Evolutionary conservation across 805 yeast species (phyloP), one percentile per base, ranked within the genome.

Genomic region (Ogataea pilisensis): DNA sequence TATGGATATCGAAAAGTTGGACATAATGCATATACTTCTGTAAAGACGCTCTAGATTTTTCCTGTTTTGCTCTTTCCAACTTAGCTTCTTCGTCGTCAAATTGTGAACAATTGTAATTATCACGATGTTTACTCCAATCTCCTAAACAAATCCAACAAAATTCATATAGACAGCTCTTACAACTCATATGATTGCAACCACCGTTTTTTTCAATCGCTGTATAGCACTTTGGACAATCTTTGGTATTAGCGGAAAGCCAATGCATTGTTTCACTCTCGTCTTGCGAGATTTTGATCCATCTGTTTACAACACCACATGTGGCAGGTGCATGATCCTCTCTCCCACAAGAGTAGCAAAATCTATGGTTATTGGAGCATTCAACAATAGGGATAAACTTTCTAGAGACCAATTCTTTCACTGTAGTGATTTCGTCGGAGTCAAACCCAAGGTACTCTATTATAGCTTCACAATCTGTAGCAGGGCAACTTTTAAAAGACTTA

Each of bases 171-270:
- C 99, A 93, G 43, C 78, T 81, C 3, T 76, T 69, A 61, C 99
- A 93, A 1, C 80, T 74, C 96, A 93, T 91, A 64, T 93, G 99
- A 63, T 91, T 91, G 65, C 99, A 93, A 0, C 99, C 99, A 18
- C 97, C 98, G 57, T 85, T 85, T 54, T 91, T 89, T 58, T 93
- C 97, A 47, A 91, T 93, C 22, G 79, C 68, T 1, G 88, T 68
- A 8, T 67, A 66, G 66, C 99, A 93, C 54, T 77, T 76, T 0
- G 96, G 95, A 61, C 99, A 93, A 34, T 76, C 75, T 51, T 87
- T 82, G 1, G 99, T 88, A 59, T 91, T 82, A 3, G 84, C 79
- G 3, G 78, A 71, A 19, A 93, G 80, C 97, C 98, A 93, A 54
- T 82, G 78, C 2, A 82, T 73, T 13, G 96, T 88, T 52, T 86